Base-by-base conservation (phyloP, 1,139 yeast species). In the Sugiyamaella paludigena region DNA sequence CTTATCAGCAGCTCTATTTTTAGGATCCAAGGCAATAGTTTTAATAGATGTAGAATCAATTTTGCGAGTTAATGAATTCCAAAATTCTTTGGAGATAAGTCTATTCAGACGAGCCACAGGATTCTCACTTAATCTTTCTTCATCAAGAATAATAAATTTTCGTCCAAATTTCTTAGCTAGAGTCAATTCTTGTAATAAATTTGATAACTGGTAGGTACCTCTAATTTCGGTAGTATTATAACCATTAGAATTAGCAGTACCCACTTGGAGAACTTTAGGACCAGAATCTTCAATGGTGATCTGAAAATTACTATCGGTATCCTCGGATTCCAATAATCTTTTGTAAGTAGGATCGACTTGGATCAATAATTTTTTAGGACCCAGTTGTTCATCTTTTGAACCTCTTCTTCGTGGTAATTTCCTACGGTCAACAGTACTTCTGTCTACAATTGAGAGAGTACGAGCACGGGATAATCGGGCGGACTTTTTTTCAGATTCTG, bases 251-350 rank as follows among this genome's bases (percentile, higher is more conserved):
- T 86, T 86, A 42, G 83, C 87, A 0, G 96, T 87, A 6, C 96
- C 96, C 36, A 89, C 73, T 56, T 81, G 77, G 55, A 88, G 72
- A 12, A 86, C 94, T 63, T 89, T 89, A n/a, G 97, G 96, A 0
- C 97, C 97, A 2, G 81, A 78, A 65, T 89, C 97, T 62, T 89
- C 97, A 47, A 89, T 84, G 11, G 97, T 89, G 60, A 91, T 91
- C 67, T 91, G 97, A 66, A 71, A 82, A 66, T 91, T 85, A 49
- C 76, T 76, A 66, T 89, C 96, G 2, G 97, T 89, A 64, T 91
- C 98, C 65, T 91, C 97, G 55, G 78, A 81, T 30, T 75, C 78
- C 54, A 91, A 72, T 48, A 91, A 73, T 57, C 85, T 84, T 26
- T 78, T 71, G 51, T 89, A 72, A 1, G 97, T 87, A 29, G 76